Percentiles rank a stretch among this genome's conserved stretches.
phyloP scores from a whole-genome alignment of 257 asterid species.

The Plantago elongata region DNA sequence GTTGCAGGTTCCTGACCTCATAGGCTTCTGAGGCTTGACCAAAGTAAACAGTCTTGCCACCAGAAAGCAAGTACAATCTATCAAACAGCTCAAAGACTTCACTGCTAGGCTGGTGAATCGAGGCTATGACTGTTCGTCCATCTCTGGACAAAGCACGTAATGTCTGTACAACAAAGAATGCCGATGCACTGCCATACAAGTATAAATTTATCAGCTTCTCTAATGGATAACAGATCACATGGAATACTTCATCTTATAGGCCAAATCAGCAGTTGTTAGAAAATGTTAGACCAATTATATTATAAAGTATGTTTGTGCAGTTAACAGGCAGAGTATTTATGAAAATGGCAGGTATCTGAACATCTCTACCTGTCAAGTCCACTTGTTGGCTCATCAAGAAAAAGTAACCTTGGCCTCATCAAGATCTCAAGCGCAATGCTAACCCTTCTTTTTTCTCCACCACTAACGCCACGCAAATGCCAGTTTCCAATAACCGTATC shows the following conservation, averaged over 20 bases:
- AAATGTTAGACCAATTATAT: too few relatives aligned
- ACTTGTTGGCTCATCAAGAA: constrained; percentile 97
- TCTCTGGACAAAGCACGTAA: constrained; percentile 78
- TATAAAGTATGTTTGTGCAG: too few relatives aligned
- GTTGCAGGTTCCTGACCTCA: constrained; percentile 43
- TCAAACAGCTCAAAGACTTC: constrained; percentile 96
- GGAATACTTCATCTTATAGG: neutral
- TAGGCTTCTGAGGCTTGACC: constrained; percentile 91
- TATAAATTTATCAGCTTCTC: neutral
- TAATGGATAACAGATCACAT: neutral
- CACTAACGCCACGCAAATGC: constrained; percentile 94
- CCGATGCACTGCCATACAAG: constrained; percentile 71
- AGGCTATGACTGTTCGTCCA: constrained; percentile 92
- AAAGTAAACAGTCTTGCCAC: constrained; percentile 88
- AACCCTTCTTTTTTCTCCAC: constrained; percentile 91
- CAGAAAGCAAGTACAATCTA: constrained; percentile 73
- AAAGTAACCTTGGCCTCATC: constrained; percentile 91
- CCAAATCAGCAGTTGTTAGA: too few relatives aligned
- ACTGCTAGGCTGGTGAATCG: constrained; percentile 98
- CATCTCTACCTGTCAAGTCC: constrained; percentile 80
- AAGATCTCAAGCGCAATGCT: constrained; percentile 91
- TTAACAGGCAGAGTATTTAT: neutral
- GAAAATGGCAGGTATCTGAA: neutral
- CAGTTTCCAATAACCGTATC: constrained; percentile 95
- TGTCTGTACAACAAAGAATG: constrained; percentile 93